phyloP scores from a whole-genome alignment of 1,284 basidiomycete genomes.

The Puccinia brachypodii region DNA sequence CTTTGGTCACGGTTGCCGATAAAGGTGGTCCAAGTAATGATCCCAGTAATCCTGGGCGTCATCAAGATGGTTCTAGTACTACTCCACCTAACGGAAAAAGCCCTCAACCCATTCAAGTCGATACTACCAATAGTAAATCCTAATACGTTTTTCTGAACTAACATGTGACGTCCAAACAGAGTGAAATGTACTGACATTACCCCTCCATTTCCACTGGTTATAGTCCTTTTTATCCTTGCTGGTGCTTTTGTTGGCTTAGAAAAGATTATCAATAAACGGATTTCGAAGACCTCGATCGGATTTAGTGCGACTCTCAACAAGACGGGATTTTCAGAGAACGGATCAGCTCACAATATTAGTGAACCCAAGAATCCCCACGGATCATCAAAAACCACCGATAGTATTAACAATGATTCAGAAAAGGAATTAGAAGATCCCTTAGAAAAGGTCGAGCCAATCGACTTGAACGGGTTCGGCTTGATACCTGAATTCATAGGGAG shows the following conservation, averaged over 20 bases:
- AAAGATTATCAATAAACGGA: constrained; percentile 71
- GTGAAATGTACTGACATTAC: background rate
- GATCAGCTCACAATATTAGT: too few relatives aligned
- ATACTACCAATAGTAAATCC: constrained; percentile 69
- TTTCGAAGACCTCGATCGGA: constrained; percentile 66
- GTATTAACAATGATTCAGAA: background rate
- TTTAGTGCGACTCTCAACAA: constrained; percentile 29
- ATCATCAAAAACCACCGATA: too few relatives aligned
- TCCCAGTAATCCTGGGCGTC: constrained; percentile 12
- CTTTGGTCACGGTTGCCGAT: constrained; percentile 70
- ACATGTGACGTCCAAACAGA: background rate
- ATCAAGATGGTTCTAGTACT: constrained; percentile 57
- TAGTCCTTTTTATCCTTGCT: constrained; percentile 80
- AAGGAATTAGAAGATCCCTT: constrained; percentile 21
- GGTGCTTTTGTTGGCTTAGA: constrained; percentile 94
- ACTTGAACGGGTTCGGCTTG: constrained; percentile 83
- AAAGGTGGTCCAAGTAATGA: constrained; percentile 61
- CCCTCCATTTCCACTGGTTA: background rate
- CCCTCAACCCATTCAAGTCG: constrained; percentile 62
- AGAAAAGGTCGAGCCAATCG: constrained; percentile 58
- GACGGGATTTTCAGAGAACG: too few relatives aligned
- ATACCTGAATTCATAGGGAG: constrained; percentile 94
- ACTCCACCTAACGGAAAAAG: constrained; percentile 9
- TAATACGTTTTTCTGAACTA: background rate
- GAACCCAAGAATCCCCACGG: too few relatives aligned